Evolutionary conservation across 2,329 filamentous ascomycete genomes (phyloP).

Genomic region (Sordariomycetes sp.): DNA sequence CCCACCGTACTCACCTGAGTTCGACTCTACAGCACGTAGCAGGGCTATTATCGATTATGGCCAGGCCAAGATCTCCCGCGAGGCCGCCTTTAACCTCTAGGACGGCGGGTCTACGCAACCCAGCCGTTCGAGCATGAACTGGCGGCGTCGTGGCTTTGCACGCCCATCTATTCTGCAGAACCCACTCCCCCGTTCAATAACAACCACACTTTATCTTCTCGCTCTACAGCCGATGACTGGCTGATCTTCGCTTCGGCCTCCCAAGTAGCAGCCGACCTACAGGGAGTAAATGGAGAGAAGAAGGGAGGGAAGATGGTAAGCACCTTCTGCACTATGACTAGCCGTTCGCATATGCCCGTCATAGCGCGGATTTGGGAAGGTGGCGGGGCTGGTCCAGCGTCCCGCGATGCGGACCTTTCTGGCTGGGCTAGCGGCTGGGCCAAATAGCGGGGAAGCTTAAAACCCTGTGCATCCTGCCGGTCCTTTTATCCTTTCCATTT

Average conservation of each 20-base stretch:
- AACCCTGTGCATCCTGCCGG: background rate
- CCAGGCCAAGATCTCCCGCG: background rate
- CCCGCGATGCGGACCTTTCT: background rate
- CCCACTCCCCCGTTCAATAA: background rate
- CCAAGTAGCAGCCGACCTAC: background rate
- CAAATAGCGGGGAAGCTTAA: background rate
- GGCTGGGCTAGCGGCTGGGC: too few species aligned
- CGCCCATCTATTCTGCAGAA: background rate
- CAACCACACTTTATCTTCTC: background rate
- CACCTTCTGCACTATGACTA: background rate
- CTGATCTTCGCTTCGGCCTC: background rate
- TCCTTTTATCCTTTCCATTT: background rate
- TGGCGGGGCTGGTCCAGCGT: background rate
- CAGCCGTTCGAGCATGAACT: background rate
- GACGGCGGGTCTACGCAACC: background rate
- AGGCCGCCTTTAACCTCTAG: background rate
- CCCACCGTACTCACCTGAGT: background rate
- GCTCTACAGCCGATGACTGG: background rate
- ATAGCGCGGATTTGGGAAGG: background rate
- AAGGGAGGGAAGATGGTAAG: background rate
- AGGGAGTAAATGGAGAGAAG: background rate
- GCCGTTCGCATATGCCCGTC: conserved; percentile 1
- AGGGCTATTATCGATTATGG: background rate
- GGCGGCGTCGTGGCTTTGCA: background rate
- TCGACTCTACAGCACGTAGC: background rate